Conservation (phyloP, 2,329 filamentous ascomycete genomes). For the Daldinia sp. region DNA sequence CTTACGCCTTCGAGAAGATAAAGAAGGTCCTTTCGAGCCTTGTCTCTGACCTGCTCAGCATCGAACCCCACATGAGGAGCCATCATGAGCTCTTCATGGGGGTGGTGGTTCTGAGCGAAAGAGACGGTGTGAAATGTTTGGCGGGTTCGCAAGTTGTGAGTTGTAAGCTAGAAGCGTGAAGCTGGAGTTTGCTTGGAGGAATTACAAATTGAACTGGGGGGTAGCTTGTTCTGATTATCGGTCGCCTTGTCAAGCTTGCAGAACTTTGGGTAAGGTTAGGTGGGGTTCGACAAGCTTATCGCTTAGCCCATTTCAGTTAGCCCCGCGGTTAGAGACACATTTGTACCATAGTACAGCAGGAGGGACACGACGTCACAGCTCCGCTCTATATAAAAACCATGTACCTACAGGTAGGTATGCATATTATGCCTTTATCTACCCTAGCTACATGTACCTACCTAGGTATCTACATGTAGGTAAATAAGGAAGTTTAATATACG, state of each 20-base stretch:
- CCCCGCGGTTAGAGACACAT: constrained; percentile 1
- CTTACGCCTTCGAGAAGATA: constrained; percentile 94
- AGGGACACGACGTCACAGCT: constrained; percentile 38
- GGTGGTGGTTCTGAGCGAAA: constrained; percentile 42
- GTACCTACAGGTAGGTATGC: neutral
- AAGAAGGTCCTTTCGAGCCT: constrained; percentile 88
- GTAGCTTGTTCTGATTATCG: constrained; percentile 16
- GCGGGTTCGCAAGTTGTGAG: constrained; percentile 8
- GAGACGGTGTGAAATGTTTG: constrained; percentile 17
- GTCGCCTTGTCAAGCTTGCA: constrained; percentile 5
- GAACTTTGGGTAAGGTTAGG: constrained; percentile 25
- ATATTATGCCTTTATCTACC: too few species aligned
- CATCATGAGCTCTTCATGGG: constrained; percentile 71
- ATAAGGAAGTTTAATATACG: neutral
- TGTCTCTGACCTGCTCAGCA: constrained; percentile 80
- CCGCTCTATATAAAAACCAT: constrained; percentile 14
- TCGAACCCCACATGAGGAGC: constrained; percentile 78
- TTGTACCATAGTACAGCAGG: neutral
- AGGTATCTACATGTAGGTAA: too few species aligned
- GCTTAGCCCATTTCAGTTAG: constrained; percentile 29
- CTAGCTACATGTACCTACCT: neutral
- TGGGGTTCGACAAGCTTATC: constrained; percentile 30
- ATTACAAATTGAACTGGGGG: constrained; percentile 29
- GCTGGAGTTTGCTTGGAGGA: constrained; percentile 25
- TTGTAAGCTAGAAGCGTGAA: neutral